Evolutionary conservation across 805 yeast species (phyloP).

Genomic region (Kuraishia ogatae): DNA sequence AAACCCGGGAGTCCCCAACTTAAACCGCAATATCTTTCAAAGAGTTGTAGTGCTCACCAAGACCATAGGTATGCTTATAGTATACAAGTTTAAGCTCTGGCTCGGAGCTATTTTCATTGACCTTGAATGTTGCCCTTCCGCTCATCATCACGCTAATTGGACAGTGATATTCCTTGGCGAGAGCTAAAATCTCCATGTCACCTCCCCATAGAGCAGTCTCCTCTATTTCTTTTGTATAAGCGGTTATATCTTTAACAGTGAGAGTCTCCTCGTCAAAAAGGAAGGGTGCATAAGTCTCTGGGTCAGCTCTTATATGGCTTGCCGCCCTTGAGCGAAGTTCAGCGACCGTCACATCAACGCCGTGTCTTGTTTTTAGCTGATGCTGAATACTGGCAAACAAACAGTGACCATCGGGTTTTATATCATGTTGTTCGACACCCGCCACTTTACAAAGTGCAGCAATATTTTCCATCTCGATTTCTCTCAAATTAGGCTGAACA

Average conservation of each 20-base stretch:
- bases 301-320: slow-evolving; percentile 50
- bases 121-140: slow-evolving; percentile 57
- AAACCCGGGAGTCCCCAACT: no score
- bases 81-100: slow-evolving; percentile 65
- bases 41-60: slow-evolving; percentile 95
- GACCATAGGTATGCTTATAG: slow-evolving; percentile 76
- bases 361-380: slow-evolving; percentile 55
- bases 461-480: slow-evolving; percentile 65
- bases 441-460: slow-evolving; percentile 39
- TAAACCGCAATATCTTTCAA: slow-evolving; percentile 22
- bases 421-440: slow-evolving; percentile 52
- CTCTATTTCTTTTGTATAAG: slow-evolving; percentile 60
- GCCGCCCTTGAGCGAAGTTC: slow-evolving; percentile 62
- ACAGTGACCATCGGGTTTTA: slow-evolving; percentile 92
- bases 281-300: slow-evolving; percentile 72
- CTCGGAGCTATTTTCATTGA: slow-evolving; percentile 49
- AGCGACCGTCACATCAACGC: slow-evolving; percentile 27
- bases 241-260: slow-evolving; percentile 52
- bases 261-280: slow-evolving; percentile 72
- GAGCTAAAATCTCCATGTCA: slow-evolving; percentile 82
- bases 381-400: slow-evolving; percentile 79
- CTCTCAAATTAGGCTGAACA: slow-evolving; percentile 54
- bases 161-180: slow-evolving; percentile 60
- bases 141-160: slow-evolving; percentile 74
- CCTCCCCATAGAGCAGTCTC: slow-evolving; percentile 95